Percentiles rank a stretch among this genome's conserved stretches.
Conservation (phyloP, 495 filamentous ascomycete species). For the Rusavskia elegans region DNA sequence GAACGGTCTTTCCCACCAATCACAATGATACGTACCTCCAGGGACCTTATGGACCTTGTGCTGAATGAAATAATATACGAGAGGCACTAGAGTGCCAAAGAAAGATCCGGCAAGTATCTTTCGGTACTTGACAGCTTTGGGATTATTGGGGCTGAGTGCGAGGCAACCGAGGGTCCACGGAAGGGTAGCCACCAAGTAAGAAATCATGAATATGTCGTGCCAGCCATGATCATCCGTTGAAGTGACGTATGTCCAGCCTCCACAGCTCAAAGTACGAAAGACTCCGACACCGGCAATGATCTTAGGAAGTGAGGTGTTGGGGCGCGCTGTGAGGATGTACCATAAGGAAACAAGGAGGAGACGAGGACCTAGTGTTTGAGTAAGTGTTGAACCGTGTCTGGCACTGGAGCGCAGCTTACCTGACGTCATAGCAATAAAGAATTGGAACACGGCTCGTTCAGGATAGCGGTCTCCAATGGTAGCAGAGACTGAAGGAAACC, state of each 20-base stretch:
- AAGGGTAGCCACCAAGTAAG: slow-evolving; percentile 83
- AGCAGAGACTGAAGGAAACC: slow-evolving; percentile 96
- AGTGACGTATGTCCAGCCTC: slow-evolving; percentile 97
- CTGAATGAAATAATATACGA: slow-evolving; percentile 97
- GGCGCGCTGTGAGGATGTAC: slow-evolving; percentile 74
- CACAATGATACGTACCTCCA: slow-evolving; percentile 55
- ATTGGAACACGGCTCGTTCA: slow-evolving; percentile 87
- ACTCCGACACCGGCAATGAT: slow-evolving; percentile 66
- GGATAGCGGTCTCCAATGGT: slow-evolving; percentile 99
- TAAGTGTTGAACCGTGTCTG: not conserved
- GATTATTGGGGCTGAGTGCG: slow-evolving; percentile 73
- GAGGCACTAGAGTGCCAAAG: slow-evolving; percentile 76
- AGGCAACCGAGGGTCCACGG: slow-evolving; percentile 93
- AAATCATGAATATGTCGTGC: slow-evolving; percentile 99
- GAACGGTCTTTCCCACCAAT: not conserved
- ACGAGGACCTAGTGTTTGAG: slow-evolving; percentile 46
- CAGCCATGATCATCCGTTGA: slow-evolving; percentile 96
- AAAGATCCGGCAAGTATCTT: slow-evolving; percentile 74
- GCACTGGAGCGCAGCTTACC: slow-evolving; percentile 28
- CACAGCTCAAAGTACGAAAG: slow-evolving; percentile 84
- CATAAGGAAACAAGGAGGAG: slow-evolving; percentile 84
- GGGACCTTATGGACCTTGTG: slow-evolving; percentile 92
- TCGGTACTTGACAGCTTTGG: slow-evolving; percentile 69
- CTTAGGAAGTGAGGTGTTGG: slow-evolving; percentile 61
- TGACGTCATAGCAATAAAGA: slow-evolving; percentile 94